Percentiles rank a stretch among this genome's conserved stretches.
Evolutionary conservation across 1,284 basidiomycete species (phyloP).

Genomic region (Heterobasidion parviporum): DNA sequence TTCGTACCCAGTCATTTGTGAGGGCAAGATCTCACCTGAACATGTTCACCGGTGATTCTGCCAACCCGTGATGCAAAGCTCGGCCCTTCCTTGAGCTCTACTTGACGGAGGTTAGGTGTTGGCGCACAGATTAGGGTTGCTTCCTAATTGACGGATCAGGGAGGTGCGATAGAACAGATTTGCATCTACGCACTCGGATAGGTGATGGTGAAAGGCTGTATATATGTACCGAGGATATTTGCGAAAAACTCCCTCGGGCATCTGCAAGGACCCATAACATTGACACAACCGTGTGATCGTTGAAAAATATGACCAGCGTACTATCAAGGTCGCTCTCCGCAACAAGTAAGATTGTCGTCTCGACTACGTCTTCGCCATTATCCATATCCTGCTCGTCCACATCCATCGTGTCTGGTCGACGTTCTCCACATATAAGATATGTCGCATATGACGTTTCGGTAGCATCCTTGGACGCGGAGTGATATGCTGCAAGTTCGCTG

Average conservation of each 20-base stretch:
- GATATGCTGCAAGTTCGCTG: slow-evolving; percentile 5
- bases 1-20: neutral
- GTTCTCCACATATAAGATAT: slow-evolving; percentile 5
- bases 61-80: neutral
- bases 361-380: slow-evolving; percentile 1
- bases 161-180: neutral
- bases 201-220: slow-evolving; percentile 6
- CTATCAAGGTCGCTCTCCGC: slow-evolving; percentile 2
- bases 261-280: neutral
- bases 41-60: slow-evolving; percentile 3
- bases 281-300: neutral
- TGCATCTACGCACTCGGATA: slow-evolving; percentile 1
- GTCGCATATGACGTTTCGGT: slow-evolving; percentile 1
- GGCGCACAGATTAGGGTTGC: slow-evolving; percentile 3
- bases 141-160: neutral
- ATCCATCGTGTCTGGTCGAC: slow-evolving; percentile 6
- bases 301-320: neutral
- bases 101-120: neutral
- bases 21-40: slow-evolving; percentile 1
- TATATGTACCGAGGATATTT: neutral
- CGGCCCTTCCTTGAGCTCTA: neutral
- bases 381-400: slow-evolving; percentile 4
- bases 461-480: neutral
- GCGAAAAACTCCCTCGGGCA: neutral
- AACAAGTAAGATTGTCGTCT: slow-evolving; percentile 2